Evolutionary conservation across 371 early-diverging fungal genomes (phyloP).

Genomic region (Rhizomucor pusillus): DNA sequence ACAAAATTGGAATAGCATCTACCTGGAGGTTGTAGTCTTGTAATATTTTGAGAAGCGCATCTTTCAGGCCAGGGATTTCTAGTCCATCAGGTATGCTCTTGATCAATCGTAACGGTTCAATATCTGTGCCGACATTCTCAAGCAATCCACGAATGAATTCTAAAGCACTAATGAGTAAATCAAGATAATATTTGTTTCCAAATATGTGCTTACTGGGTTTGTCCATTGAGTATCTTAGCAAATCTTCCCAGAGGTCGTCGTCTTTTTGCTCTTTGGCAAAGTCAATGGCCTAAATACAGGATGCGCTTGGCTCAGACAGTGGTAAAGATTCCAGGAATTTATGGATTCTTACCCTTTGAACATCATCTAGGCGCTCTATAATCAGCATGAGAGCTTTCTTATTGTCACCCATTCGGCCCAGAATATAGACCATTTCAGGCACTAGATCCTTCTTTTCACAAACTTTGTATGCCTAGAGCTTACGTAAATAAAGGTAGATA

Average conservation of each 20-base stretch:
- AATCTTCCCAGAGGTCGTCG: constrained; percentile 92
- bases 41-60: constrained; percentile 80
- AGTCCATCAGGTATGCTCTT: constrained; percentile 77
- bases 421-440: constrained; percentile 92
- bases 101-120: constrained; percentile 81
- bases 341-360: constrained; percentile 80
- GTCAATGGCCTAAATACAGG: constrained; percentile 86
- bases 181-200: neutral
- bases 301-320: neutral
- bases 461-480: constrained; percentile 69
- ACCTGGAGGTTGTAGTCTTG: constrained; percentile 91
- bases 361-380: constrained; percentile 85
- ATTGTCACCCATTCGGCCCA: constrained; percentile 97
- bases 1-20: neutral
- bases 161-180: constrained; percentile 17
- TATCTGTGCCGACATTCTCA: constrained; percentile 82
- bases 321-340: neutral
- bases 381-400: constrained; percentile 89
- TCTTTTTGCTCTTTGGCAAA: constrained; percentile 97
- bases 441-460: constrained; percentile 86
- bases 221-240: constrained; percentile 83
- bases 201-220: constrained; percentile 66
- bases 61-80: constrained; percentile 78
- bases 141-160: constrained; percentile 89
- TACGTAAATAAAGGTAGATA: neutral